Percentiles rank a stretch among this genome's conserved stretches.
phyloP scores from a whole-genome alignment of 805 yeast genomes.

The Sugiyamaella chiloensis region DNA sequence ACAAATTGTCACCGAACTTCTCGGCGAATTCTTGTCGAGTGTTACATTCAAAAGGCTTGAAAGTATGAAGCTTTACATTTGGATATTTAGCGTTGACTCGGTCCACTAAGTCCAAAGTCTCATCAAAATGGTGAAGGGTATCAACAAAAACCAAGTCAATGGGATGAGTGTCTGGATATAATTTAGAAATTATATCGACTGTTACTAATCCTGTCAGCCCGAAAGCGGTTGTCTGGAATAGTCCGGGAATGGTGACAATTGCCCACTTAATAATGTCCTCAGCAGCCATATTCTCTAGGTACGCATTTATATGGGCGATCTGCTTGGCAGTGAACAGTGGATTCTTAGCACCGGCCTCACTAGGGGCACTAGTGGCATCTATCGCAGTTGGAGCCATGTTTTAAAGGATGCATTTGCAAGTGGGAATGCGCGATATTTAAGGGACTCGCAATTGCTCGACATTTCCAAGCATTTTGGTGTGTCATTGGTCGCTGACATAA shows the following conservation, averaged over 20 bases:
- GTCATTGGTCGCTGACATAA: background rate
- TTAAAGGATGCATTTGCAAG: background rate
- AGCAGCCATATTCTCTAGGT: slow-evolving; percentile 56
- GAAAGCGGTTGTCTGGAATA: slow-evolving; percentile 91
- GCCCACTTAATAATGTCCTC: slow-evolving; percentile 82
- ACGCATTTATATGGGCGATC: slow-evolving; percentile 61
- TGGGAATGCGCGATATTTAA: background rate
- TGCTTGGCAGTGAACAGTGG: slow-evolving; percentile 49
- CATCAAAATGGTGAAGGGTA: slow-evolving; percentile 93
- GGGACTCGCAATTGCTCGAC: background rate
- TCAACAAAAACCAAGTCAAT: slow-evolving; percentile 82
- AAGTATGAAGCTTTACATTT: slow-evolving; percentile 54
- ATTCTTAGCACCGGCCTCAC: slow-evolving; percentile 1
- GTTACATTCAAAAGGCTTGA: slow-evolving; percentile 56
- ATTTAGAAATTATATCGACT: slow-evolving; percentile 70
- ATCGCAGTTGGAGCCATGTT: background rate
- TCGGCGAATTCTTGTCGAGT: slow-evolving; percentile 61
- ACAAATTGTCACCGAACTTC: slow-evolving; percentile 69
- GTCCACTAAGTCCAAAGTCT: slow-evolving; percentile 72
- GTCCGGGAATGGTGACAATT: slow-evolving; percentile 70
- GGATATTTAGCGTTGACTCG: slow-evolving; percentile 57
- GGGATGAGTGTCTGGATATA: slow-evolving; percentile 39
- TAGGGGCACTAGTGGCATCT: slow-evolving; percentile 1
- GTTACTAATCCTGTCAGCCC: slow-evolving; percentile 91
- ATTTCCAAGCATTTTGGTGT: background rate